These are phyloP conservation scores for Leptographium wingfieldii DNA, from an alignment of 2,329 filamentous ascomycete species.

Conservation along the genomic window DNA sequence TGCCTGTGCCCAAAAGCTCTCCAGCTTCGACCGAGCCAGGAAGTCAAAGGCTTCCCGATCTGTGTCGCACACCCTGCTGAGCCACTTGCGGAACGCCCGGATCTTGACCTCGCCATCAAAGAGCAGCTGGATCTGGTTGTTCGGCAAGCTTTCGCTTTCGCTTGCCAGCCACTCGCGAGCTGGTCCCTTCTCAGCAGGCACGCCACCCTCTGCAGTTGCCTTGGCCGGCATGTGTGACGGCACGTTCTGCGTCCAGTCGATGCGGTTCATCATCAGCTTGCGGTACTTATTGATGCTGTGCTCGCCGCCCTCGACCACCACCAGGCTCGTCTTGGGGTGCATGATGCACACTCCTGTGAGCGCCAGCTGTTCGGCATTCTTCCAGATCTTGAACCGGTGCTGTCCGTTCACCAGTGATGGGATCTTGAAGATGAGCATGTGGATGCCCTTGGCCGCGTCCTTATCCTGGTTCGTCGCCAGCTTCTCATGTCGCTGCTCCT, in stretches of 20 bases:
- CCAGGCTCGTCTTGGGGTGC: conserved; percentile 76
- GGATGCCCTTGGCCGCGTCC: conserved; percentile 77
- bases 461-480: conserved; percentile 69
- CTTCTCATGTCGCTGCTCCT: conserved; percentile 79
- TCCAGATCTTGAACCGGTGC: conserved; percentile 84
- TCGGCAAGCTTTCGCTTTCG: conserved; percentile 68
- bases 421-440: conserved; percentile 80
- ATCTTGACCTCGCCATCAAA: conserved; percentile 85
- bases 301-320: conserved; percentile 83
- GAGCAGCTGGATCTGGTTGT: conserved; percentile 71
- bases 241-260: conserved; percentile 88
- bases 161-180: conserved; percentile 66
- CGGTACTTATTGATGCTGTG: conserved; percentile 76
- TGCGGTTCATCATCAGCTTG: conserved; percentile 85
- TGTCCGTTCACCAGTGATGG: conserved; percentile 81
- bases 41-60: conserved; percentile 79
- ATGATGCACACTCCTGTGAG: conserved; percentile 87
- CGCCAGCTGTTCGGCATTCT: conserved; percentile 80
- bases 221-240: conserved; percentile 33
- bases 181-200: conserved; percentile 31
- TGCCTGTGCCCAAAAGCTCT: conserved; percentile 82
- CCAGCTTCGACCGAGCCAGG: conserved; percentile 71
- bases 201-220: not conserved
- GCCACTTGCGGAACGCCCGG: conserved; percentile 75
- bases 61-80: conserved; percentile 81